A percentile compares a stretch with the other conserved stretches of the same genome.
phyloP scores from a whole-genome alignment of 2,329 filamentous ascomycete species.

The Cytospora mali region DNA sequence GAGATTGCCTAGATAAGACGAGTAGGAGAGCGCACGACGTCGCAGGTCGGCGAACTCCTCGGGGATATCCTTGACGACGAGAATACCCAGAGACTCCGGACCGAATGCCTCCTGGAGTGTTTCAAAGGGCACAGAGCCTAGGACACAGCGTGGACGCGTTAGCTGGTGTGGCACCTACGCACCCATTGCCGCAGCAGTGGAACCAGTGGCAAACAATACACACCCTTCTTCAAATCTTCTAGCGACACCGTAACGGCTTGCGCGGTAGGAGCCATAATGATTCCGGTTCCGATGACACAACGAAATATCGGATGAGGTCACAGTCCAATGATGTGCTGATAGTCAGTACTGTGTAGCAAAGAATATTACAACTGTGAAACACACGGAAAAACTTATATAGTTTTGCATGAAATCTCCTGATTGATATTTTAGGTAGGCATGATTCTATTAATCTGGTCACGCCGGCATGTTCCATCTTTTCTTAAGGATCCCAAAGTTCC shows the following conservation, averaged over 20 bases:
- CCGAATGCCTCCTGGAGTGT: slow-evolving; percentile 82
- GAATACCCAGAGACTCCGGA: slow-evolving; percentile 85
- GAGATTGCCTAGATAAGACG: slow-evolving; percentile 86
- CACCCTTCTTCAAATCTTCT: slow-evolving; percentile 61
- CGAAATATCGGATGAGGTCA: not conserved
- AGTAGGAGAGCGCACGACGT: slow-evolving; percentile 76
- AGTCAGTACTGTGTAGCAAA: not conserved
- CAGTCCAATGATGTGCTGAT: not conserved
- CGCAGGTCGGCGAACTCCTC: slow-evolving; percentile 71
- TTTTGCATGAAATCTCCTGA: too few species aligned
- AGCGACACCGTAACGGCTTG: slow-evolving; percentile 64
- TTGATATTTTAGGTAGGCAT: too few species aligned
- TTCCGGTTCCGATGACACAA: not conserved
- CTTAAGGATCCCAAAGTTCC: too few species aligned
- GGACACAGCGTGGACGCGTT: slow-evolving; percentile 21
- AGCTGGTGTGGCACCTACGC: slow-evolving; percentile 26
- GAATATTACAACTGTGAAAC: not conserved
- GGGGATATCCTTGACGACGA: slow-evolving; percentile 88
- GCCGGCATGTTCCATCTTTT: too few species aligned
- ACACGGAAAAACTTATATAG: not conserved
- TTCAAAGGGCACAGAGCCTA: slow-evolving; percentile 69
- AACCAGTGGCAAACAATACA: slow-evolving; percentile 6
- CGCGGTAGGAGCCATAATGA: slow-evolving; percentile 50
- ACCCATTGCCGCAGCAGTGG: not conserved
- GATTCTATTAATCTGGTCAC: too few species aligned